Evolutionary conservation across 805 yeast genomes (phyloP).

Genomic region (Suhomyces xylopsoci): DNA sequence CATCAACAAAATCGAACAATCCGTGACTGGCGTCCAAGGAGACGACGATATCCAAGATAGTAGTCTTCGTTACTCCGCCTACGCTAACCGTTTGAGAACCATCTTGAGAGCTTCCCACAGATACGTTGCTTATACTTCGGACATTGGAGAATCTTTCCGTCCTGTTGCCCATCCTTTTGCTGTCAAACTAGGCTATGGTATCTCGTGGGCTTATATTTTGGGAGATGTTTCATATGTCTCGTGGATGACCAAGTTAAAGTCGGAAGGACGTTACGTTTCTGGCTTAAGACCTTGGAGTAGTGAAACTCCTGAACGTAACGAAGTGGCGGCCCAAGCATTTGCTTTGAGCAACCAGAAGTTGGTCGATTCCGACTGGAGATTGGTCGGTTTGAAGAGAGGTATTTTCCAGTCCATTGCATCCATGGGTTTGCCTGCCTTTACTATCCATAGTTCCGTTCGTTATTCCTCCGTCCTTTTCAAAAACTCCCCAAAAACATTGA

Average conservation of each 20-base stretch:
- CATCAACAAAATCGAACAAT: conserved; percentile 6
- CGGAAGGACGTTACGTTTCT: conserved; percentile 59
- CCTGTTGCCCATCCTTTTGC: conserved; percentile 71
- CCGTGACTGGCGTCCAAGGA: conserved; percentile 13
- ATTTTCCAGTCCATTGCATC: conserved; percentile 78
- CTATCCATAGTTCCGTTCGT: conserved; percentile 73
- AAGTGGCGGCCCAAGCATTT: conserved; percentile 35
- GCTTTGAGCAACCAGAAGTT: conserved; percentile 17
- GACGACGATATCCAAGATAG: conserved; percentile 15
- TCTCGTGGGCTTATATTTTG: conserved; percentile 71
- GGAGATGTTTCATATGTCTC: conserved; percentile 74
- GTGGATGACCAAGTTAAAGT: conserved; percentile 66
- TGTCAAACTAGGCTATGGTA: conserved; percentile 66
- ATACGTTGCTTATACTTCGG: conserved; percentile 84
- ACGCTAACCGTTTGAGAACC: conserved; percentile 71
- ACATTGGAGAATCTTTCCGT: conserved; percentile 81
- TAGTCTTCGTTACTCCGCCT: conserved; percentile 72
- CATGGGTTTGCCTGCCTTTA: conserved; percentile 85
- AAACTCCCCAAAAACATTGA: conserved; percentile 47
- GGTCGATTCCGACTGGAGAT: conserved; percentile 62
- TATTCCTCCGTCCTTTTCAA: conserved; percentile 64
- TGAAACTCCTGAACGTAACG: conserved; percentile 40
- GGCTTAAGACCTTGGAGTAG: conserved; percentile 69
- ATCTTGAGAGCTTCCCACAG: conserved; percentile 71
- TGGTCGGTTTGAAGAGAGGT: conserved; percentile 67